A percentile compares a stretch with the other conserved stretches of the same genome.
Evolutionary conservation across 2,329 filamentous ascomycete species (phyloP).

Genomic region (Mycosphaerella sp.): DNA sequence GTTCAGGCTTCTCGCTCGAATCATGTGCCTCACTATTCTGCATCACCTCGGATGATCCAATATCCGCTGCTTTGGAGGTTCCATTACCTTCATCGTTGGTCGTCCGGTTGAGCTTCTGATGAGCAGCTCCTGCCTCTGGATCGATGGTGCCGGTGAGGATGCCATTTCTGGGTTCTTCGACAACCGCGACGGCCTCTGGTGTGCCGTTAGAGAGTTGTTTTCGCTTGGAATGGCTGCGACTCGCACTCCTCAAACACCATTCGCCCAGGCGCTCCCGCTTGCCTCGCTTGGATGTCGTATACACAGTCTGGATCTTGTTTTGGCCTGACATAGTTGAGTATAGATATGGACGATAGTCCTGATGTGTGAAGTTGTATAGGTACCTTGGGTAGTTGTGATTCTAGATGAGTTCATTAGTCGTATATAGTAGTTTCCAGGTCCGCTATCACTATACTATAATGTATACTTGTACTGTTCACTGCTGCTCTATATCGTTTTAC

Average conservation of each 20-base stretch:
- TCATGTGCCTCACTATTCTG: too few relatives aligned
- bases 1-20: too few relatives aligned
- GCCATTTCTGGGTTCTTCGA: not conserved
- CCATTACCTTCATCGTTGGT: not conserved
- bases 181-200: not conserved
- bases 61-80: not conserved
- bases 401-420: not conserved
- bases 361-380: not conserved
- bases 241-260: constrained; percentile 4
- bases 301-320: constrained; percentile 5
- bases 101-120: too few relatives aligned
- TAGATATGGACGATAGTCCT: not conserved
- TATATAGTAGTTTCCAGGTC: not conserved
- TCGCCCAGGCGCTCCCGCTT: constrained; percentile 6
- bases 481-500: not conserved
- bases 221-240: constrained; percentile 2
- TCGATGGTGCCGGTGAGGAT: not conserved
- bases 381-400: not conserved
- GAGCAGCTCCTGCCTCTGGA: too few relatives aligned
- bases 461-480: not conserved
- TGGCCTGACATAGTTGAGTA: not conserved
- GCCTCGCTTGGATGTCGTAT: constrained; percentile 7
- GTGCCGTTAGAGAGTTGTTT: not conserved
- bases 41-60: not conserved
- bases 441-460: not conserved